A percentile compares a stretch with the other conserved stretches of the same genome.
These are phyloP conservation scores for Aschersonia sp. DNA, from an alignment of 2,329 filamentous ascomycete species.

Conservation along the genomic window DNA sequence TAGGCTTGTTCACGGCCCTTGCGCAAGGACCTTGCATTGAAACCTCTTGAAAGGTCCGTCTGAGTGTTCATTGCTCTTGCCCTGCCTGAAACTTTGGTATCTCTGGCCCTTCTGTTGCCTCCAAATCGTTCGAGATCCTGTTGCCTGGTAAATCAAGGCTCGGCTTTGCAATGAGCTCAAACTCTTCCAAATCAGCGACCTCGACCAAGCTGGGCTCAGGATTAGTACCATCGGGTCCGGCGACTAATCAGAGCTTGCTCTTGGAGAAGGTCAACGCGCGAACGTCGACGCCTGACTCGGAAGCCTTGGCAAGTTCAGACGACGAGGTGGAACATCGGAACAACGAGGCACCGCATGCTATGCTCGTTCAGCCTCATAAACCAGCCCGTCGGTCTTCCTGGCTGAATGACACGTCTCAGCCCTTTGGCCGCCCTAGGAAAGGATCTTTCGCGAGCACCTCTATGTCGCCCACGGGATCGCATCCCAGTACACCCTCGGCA, in stretches of 20 bases:
- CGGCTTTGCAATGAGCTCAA: slow-evolving; percentile 30
- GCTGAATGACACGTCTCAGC: slow-evolving; percentile 67
- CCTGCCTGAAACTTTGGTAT: no score
- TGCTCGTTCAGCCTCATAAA: slow-evolving; percentile 32
- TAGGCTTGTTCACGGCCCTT: no score
- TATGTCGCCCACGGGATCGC: slow-evolving; percentile 66
- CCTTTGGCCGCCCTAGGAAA: slow-evolving; percentile 50
- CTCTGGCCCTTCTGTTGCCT: no score
- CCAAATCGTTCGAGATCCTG: neutral
- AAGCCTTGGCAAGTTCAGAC: slow-evolving; percentile 85
- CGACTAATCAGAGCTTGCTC: slow-evolving; percentile 48
- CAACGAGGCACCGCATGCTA: slow-evolving; percentile 33
- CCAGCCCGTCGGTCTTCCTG: slow-evolving; percentile 64
- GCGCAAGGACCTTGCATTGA: no score
- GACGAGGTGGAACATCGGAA: slow-evolving; percentile 62
- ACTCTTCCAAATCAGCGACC: slow-evolving; percentile 32
- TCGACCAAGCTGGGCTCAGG: slow-evolving; percentile 36
- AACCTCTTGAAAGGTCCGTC: no score
- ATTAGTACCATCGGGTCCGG: slow-evolving; percentile 27
- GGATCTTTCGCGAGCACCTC: slow-evolving; percentile 62
- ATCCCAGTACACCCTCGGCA: slow-evolving; percentile 63
- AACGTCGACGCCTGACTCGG: slow-evolving; percentile 83
- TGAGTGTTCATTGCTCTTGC: no score
- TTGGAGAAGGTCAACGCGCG: slow-evolving; percentile 66
- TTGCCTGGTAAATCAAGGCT: slow-evolving; percentile 7